Evolutionary conservation across 2,329 filamentous ascomycete genomes (phyloP), one percentile per base, ranked within the genome.

Genomic region (Leptographium galeiforme): DNA sequence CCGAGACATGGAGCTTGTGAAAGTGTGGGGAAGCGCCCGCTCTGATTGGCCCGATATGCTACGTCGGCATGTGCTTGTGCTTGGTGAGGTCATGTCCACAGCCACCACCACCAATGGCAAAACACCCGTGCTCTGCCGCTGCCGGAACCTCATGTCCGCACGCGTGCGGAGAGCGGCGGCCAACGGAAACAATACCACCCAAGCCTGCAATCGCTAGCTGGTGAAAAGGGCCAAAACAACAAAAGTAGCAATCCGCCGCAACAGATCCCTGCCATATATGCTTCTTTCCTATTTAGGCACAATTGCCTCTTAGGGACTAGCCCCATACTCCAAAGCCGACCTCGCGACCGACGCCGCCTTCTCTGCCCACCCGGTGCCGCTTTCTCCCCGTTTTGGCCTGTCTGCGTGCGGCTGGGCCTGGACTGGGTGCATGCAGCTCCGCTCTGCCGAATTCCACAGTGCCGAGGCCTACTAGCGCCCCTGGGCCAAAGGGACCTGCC

Each of bases 11-110:
- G 51, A 57, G 61, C 62, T 62, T 60, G 62, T 63, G 61, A 63
- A 63, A 63, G 61, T 61, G 61, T 61, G 62, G 61, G 57, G 62
- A 60, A 62, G 48, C 48, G n/a, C 36, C 19, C 13, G 16, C 32
- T 14, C 47, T 58, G 55, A 58, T 58, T 58, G 57, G 57, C 36
- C 14, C 8, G 36, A 33, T 51, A 41, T 6, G n/a, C 25, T 41
- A 13, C 25, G 18, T 34, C 49, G 49, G 40, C 49, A 53, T 36
- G 34, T 45, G 50, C 56, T 52, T 57, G 51, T 52, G 55, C 43
- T 44, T 14, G 3, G 34, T 18, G 13, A 48, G n/a, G 39, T 32
- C 13, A n/a, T 45, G 30, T 14, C 18, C 34, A 14, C 40, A 36
- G 36, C 11, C n/a, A 30, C 10, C 13, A 40, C 10, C n/a, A 8